Evolutionary conservation across 345 rosid species (phyloP).

Genomic region (Stellera chamaejasme): DNA sequence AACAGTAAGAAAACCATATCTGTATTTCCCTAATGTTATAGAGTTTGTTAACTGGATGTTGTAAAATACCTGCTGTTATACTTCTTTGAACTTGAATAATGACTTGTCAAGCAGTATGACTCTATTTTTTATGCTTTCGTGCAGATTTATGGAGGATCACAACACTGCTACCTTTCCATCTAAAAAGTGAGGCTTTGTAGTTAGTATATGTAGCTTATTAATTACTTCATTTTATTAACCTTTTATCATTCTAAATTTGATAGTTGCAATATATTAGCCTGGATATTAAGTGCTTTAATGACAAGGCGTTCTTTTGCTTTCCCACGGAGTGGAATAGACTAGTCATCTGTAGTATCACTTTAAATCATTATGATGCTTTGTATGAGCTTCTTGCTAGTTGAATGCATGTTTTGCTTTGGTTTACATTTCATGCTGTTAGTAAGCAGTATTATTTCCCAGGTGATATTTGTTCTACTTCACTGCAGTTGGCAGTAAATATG

Average conservation of each 20-base stretch:
- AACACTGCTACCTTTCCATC: conserved; percentile 97
- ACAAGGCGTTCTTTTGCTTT: too few relatives aligned
- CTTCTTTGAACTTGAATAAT: not conserved
- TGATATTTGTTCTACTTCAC: not conserved
- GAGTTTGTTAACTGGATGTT: conserved; percentile 5
- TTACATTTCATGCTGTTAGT: not conserved
- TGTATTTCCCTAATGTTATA: not conserved
- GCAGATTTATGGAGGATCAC: conserved; percentile 97
- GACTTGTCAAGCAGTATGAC: not conserved
- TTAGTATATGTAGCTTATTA: conserved; percentile 9
- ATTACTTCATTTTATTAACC: too few relatives aligned
- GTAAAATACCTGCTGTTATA: not conserved
- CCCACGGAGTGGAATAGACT: too few relatives aligned
- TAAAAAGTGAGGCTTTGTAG: conserved; percentile 57
- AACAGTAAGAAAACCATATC: conserved; percentile 39
- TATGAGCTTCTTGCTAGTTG: conserved; percentile 2
- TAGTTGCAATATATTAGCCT: too few relatives aligned
- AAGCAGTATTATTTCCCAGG: not conserved
- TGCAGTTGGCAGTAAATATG: not conserved
- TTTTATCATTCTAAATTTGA: too few relatives aligned
- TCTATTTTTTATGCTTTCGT: conserved; percentile 5
- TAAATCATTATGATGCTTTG: not conserved
- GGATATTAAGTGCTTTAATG: too few relatives aligned
- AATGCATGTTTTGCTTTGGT: not conserved
- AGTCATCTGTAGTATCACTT: not conserved